Evolutionary conservation across 768 basidiomycete genomes (phyloP), one percentile per base, ranked within the genome.

Genomic region (Cantharellus anzutake): DNA sequence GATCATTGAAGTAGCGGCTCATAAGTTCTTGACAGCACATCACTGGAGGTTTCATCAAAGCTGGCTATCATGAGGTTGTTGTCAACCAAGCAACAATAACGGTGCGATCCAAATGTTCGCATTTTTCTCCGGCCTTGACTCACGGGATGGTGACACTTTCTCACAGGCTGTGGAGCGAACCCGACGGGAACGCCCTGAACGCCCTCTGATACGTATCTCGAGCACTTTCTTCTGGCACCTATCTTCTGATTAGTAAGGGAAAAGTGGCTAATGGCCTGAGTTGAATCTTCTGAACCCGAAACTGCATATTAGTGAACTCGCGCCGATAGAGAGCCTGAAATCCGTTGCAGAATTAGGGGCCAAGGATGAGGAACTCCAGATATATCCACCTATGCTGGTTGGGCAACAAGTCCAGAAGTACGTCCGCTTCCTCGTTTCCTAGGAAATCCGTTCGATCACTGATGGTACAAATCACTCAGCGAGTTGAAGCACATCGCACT

Each of bases 201-300:
- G 93, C n/a, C 93, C 93, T 7, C 73, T 85, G 41, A 88, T 93
- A 64, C 83, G 93, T n/a, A 92, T 98, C 63, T 93, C 91, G 2
- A 93, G 89, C 2, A 97, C 92, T 0, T 92, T 93, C 70, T 96
- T 96, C 75, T 94, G 86, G 86, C 90, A 92, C 67, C 76, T 96
- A 7, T 87, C 82, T 0, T 90, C 91, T 1, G 87, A 92, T 68
- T 80, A 79, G 52, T 55, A 55, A 7, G 52, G 7, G 20, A 29
- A 29, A 29, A 29, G 20, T 29, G 20, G 20, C 20, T 0, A 29
- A 29, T 29, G 1, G 20, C 20, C 20, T 29, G 20, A 29, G 20
- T 1, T 29, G 20, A 29, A 29, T 29, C 20, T 1, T 29, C 20
- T 29, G 20, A 29, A 29, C 20, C 44, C 29, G 44, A 48, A 37